Percentiles rank a stretch among this genome's conserved stretches.
These are phyloP conservation scores for Pythium rishiriense DNA, from an alignment of 352 stramenopile species.

Conservation along the genomic window DNA sequence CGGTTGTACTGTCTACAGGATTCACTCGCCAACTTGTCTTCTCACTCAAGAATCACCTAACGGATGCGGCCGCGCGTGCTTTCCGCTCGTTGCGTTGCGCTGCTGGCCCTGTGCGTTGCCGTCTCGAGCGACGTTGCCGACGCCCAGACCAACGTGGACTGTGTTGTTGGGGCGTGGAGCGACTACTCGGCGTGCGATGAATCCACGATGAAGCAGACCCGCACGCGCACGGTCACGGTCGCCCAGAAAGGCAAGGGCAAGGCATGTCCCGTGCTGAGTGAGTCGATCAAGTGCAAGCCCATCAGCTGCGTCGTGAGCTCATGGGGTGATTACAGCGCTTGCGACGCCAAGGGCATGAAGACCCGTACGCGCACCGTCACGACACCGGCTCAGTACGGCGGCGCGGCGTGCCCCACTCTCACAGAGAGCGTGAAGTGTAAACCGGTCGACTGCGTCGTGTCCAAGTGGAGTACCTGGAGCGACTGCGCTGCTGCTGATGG, in stretches of 20 bases:
- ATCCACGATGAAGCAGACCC: conserved; percentile 40
- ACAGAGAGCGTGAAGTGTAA: conserved; percentile 42
- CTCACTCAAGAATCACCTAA: too few relatives aligned
- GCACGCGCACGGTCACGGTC: conserved; percentile 34
- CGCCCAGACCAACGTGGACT: conserved; percentile 45
- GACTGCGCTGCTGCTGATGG: conserved; percentile 31
- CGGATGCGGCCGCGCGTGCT: too few relatives aligned
- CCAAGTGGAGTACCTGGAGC: conserved; percentile 46
- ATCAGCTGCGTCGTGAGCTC: conserved; percentile 56
- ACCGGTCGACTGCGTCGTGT: conserved; percentile 47
- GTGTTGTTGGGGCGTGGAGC: conserved; percentile 48
- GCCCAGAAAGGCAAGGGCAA: conserved; percentile 33
- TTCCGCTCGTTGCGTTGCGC: neutral
- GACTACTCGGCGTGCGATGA: conserved; percentile 39
- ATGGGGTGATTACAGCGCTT: conserved; percentile 42
- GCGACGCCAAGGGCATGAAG: conserved; percentile 35
- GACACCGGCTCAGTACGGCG: conserved; percentile 35
- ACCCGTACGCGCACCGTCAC: conserved; percentile 40
- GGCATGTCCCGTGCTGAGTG: conserved; percentile 41
- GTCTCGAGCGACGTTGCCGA: neutral
- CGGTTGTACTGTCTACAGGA: too few relatives aligned
- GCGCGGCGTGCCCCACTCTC: conserved; percentile 43
- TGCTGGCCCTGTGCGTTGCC: neutral
- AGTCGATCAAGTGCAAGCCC: conserved; percentile 52
- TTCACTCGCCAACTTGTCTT: too few relatives aligned